Conservation (phyloP, 169 alveolate genomes). For the Eimeria sp. region DNA sequence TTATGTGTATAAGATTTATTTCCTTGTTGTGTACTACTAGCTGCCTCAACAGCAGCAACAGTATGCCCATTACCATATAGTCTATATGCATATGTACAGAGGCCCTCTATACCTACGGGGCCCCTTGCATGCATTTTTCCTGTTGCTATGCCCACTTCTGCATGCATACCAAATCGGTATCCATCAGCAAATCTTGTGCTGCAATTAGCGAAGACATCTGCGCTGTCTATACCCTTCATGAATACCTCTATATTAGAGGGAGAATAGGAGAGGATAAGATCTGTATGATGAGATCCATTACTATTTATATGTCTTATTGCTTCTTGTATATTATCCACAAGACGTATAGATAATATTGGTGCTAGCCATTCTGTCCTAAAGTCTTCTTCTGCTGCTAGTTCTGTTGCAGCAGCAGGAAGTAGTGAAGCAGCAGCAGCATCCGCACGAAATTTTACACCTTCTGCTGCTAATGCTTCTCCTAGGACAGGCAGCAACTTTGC, state of each 20-base stretch:
- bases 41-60: constrained; percentile 73
- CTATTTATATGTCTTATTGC: constrained; percentile 87
- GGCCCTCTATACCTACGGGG: constrained; percentile 90
- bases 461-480: constrained; percentile 48
- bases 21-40: neutral
- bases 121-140: constrained; percentile 90
- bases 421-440: neutral
- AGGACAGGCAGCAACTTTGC: constrained; percentile 78
- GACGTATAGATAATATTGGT: constrained; percentile 81
- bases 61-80: constrained; percentile 88
- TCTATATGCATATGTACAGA: constrained; percentile 86
- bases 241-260: constrained; percentile 72
- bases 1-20: neutral
- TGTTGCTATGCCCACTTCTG: constrained; percentile 91
- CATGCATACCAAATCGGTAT: constrained; percentile 89
- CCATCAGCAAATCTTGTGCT: constrained; percentile 91
- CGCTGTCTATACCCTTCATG: constrained; percentile 85
- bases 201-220: constrained; percentile 89
- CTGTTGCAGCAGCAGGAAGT: neutral
- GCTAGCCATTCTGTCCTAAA: constrained; percentile 86
- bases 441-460: constrained; percentile 59
- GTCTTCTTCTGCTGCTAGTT: constrained; percentile 57
- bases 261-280: constrained; percentile 86
- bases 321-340: constrained; percentile 82
- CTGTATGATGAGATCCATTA: constrained; percentile 90